Percentiles rank a stretch among this genome's conserved stretches.
Conservation (phyloP, 176 grass and related monocot genomes). For the Juncus inflexus region DNA sequence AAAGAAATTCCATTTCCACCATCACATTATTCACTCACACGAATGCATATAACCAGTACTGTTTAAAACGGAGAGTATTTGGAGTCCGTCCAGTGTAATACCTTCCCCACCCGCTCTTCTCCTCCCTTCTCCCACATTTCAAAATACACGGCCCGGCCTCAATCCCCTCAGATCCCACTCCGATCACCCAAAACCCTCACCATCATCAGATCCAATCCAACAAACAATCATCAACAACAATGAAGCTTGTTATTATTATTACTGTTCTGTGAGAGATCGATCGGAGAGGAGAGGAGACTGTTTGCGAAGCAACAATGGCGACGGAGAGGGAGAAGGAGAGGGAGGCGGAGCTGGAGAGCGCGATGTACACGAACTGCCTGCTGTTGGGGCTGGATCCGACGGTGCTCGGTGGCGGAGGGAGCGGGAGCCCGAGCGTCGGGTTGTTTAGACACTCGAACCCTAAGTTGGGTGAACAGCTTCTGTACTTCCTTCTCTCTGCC, state of each 20-base stretch:
- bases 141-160: constrained; percentile 16
- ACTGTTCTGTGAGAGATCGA: constrained; percentile 25
- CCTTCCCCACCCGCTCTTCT: constrained; percentile 17
- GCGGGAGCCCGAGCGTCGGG: constrained; percentile 44
- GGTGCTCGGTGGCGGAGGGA: constrained; percentile 46
- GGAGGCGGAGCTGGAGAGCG: constrained; percentile 97
- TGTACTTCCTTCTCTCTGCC: constrained; percentile 94
- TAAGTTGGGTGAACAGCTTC: constrained; percentile 92
- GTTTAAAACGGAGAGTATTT: not conserved
- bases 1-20: too few species aligned
- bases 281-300: constrained; percentile 12
- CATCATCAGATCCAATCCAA: not conserved
- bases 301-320: constrained; percentile 47
- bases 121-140: constrained; percentile 3
- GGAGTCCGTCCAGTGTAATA: constrained; percentile 21
- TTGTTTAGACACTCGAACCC: constrained; percentile 96
- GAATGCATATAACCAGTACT: not conserved
- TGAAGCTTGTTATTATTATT: not conserved
- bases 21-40: too few species aligned
- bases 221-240: constrained; percentile 6
- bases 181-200: not conserved
- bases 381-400: constrained; percentile 91
- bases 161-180: constrained; percentile 14
- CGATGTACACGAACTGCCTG: constrained; percentile 99
- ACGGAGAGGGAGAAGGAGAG: constrained; percentile 98